Conservation (phyloP, 2,329 filamentous ascomycete species). For the Phoma sp. region DNA sequence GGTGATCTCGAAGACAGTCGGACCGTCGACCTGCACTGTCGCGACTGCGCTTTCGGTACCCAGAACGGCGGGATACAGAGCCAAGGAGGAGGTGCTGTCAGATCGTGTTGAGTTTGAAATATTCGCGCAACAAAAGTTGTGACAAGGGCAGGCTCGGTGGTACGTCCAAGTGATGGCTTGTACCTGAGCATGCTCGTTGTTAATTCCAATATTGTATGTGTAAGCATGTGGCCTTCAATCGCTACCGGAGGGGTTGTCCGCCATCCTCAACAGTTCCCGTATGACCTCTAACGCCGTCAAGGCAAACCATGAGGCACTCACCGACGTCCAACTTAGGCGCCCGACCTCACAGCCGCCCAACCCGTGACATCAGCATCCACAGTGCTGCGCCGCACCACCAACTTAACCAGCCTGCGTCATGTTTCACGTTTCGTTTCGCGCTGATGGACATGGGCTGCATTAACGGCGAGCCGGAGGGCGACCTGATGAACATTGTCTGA, state of each 20-base stretch:
- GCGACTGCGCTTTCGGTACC: no score
- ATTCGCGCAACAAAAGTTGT: not conserved
- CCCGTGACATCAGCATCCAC: conserved; percentile 5
- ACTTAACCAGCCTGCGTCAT: not conserved
- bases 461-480: conserved; percentile 5
- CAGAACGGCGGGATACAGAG: no score
- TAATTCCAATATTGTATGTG: no score
- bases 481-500: conserved; percentile 6
- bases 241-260: no score
- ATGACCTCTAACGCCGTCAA: conserved; percentile 8
- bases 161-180: not conserved
- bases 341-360: conserved; percentile 10
- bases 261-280: no score
- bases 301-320: conserved; percentile 18
- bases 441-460: conserved; percentile 6
- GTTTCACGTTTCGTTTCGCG: conserved; percentile 16
- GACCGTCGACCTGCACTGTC: not conserved
- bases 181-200: not conserved
- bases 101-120: not conserved
- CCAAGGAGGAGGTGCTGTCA: not conserved
- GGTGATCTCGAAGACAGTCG: not conserved
- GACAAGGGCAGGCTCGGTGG: not conserved
- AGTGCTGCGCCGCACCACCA: conserved; percentile 18
- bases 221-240: no score
- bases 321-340: conserved; percentile 14